These are phyloP conservation scores for Pythium aphanidermatum DNA, from an alignment of 352 stramenopile genomes.

Conservation along the genomic window DNA sequence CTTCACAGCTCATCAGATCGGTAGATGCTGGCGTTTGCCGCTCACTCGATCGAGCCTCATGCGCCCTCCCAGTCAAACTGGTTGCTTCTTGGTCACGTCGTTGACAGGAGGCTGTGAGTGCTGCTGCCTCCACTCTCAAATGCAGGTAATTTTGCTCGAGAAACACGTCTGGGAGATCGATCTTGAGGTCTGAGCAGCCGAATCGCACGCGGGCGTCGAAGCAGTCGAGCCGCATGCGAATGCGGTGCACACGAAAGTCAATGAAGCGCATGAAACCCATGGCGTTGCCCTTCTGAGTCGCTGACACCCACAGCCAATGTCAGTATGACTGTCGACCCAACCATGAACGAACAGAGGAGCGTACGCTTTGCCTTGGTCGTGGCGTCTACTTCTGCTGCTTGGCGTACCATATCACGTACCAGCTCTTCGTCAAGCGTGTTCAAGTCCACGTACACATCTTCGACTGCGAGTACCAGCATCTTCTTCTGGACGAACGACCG, in stretches of 20 bases:
- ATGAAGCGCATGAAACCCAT: slow-evolving; percentile 64
- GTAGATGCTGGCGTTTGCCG: too few species aligned
- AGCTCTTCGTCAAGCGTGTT: slow-evolving; percentile 32
- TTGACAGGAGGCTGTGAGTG: slow-evolving; percentile 9
- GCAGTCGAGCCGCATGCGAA: slow-evolving; percentile 28
- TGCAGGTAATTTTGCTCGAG: slow-evolving; percentile 42
- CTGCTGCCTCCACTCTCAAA: slow-evolving; percentile 26
- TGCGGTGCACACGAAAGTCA: slow-evolving; percentile 34
- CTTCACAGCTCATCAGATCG: slow-evolving; percentile 10
- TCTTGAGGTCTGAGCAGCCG: slow-evolving; percentile 32
- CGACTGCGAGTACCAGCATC: slow-evolving; percentile 52
- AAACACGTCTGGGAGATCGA: slow-evolving; percentile 59
- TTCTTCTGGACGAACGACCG: slow-evolving; percentile 71
- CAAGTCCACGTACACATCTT: slow-evolving; percentile 34
- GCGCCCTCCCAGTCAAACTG: too few species aligned
- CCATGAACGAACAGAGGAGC: not conserved
- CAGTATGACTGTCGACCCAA: not conserved
- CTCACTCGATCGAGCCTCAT: too few species aligned
- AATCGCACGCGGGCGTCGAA: slow-evolving; percentile 31
- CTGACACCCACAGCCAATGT: not conserved
- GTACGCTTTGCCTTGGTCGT: too few species aligned
- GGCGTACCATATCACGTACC: slow-evolving; percentile 20
- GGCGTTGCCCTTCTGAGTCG: slow-evolving; percentile 20
- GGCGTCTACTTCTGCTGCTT: not conserved
- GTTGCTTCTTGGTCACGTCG: not conserved